Conservation (phyloP, 2,329 filamentous ascomycete genomes). For the Phoma sp. region DNA sequence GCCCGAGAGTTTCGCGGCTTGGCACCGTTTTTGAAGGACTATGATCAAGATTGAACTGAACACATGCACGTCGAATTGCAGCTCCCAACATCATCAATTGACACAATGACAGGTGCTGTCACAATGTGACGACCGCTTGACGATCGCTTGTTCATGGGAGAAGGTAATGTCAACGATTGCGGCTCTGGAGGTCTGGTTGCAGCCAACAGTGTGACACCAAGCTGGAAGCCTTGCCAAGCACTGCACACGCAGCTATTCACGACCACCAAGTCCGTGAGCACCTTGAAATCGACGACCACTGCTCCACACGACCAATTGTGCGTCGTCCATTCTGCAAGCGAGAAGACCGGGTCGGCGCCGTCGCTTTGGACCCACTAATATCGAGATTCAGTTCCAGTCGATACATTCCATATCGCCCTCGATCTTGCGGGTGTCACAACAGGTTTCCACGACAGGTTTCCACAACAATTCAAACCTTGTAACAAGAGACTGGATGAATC, state of each 20-base stretch:
- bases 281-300: conserved; percentile 12
- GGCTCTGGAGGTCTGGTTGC: not conserved
- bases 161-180: conserved; percentile 5
- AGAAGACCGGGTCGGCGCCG: conserved; percentile 15
- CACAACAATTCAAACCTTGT: conserved; percentile 3
- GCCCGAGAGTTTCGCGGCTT: conserved; percentile 23
- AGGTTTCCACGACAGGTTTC: conserved; percentile 9
- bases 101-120: not conserved
- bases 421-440: conserved; percentile 12
- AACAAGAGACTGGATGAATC: not conserved
- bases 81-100: not conserved
- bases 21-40: conserved; percentile 17
- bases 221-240: conserved; percentile 16
- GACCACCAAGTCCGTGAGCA: conserved; percentile 7
- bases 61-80: not conserved
- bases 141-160: no score
- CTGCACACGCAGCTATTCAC: conserved; percentile 3
- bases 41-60: conserved; percentile 6
- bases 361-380: conserved; percentile 16
- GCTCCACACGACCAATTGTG: conserved; percentile 16
- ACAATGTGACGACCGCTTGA: not conserved
- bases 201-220: conserved; percentile 20
- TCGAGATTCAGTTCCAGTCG: conserved; percentile 12
- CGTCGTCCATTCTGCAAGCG: conserved; percentile 15
- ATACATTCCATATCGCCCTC: not conserved